Base-by-base conservation (phyloP, 345 rosid species). In the Camelina laxa region DNA sequence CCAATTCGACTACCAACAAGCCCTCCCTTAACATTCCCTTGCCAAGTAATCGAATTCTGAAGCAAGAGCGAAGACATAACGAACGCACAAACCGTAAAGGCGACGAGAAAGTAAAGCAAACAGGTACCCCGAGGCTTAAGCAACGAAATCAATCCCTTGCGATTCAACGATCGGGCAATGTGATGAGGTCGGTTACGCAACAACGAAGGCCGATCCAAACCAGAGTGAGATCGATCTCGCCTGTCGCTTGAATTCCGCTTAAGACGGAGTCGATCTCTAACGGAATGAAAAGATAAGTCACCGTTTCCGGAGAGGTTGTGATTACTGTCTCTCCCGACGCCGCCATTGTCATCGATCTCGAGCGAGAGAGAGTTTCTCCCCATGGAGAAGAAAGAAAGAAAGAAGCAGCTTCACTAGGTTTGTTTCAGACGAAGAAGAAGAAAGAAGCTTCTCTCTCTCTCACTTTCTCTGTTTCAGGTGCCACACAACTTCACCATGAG, bases 21-120 rank as follows among this genome's bases (percentile, higher is more conserved):
- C 65, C 81, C 75, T 73, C 75, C 68, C 16, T 70, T 76, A 42
- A 76, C 89, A 61, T 65, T 78, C 65, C 93, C 91, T 61, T 78
- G 90, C 78, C 88, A 79, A 19, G 84, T 72, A 68, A 94, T 87
- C 73, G 97, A 92, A 84, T 86, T 87, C 82, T 95, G 97, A 73
- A 94, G 70, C 67, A 91, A 69, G 76, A 91, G 51, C 30, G 96
- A 87, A 27, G 93, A 93, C 84, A 90, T 74, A 15, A 86, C 87
- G 66, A 90, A 95, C 6, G 85, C 91, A 47, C 90, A 83, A 20
- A 89, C 92, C 38, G 88, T 84, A 65, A 88, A 81, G 24, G 85
- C 80, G 8, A 92, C 67, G 30, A 85, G 68, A 54, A 80, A 77
- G 82, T 90, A 95, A 44, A 88, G 80, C 75, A 91, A 78, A 75